These are phyloP conservation scores for Botrytis tulipae DNA, from an alignment of 2,329 filamentous ascomycete genomes.

Conservation along the genomic window DNA sequence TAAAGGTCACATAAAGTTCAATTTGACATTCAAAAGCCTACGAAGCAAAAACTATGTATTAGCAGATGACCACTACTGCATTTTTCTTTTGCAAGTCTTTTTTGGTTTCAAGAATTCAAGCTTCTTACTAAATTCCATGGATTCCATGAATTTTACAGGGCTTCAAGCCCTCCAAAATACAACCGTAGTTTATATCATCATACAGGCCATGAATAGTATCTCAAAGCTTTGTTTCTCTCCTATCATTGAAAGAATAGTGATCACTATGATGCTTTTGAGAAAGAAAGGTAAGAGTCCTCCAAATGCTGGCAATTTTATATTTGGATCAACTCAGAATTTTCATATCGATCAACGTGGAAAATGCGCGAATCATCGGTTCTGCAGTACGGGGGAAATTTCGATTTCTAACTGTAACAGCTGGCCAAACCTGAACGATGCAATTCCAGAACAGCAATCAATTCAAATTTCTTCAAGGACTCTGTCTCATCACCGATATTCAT, in stretches of 20 bases:
- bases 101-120: background rate
- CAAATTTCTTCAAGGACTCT: background rate
- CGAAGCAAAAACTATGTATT: background rate
- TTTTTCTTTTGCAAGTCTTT: background rate
- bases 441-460: background rate
- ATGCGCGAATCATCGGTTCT: background rate
- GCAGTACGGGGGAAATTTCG: background rate
- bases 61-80: background rate
- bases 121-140: background rate
- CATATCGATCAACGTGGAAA: background rate
- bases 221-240: background rate
- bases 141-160: background rate
- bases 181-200: background rate
- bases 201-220: background rate
- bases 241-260: background rate
- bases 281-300: background rate
- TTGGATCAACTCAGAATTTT: background rate
- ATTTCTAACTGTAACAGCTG: background rate
- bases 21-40: background rate
- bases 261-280: background rate
- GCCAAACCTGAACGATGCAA: background rate
- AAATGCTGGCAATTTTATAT: rapidly evolving
- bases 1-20: background rate
- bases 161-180: background rate
- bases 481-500: background rate